These are phyloP conservation scores for Candida smagusa DNA, from an alignment of 1,139 yeast genomes.

Conservation along the genomic window DNA sequence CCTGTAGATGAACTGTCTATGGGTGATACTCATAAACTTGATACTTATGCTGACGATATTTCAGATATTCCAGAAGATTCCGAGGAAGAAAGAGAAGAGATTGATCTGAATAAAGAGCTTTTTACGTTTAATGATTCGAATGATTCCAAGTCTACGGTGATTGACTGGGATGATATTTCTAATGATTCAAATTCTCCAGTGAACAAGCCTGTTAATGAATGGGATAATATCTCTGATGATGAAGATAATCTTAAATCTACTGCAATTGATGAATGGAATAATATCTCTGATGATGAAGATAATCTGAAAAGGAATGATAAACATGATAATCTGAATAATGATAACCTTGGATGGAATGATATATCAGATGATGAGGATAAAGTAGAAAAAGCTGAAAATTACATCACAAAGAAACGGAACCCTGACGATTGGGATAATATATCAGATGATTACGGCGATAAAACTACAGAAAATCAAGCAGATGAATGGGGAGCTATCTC, in stretches of 20 bases:
- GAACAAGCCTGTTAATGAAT: not conserved
- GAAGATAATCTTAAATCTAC: not conserved
- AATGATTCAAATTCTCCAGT: not conserved
- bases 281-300: slow-evolving; percentile 1
- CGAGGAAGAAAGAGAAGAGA: too few relatives aligned
- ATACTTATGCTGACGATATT: too few relatives aligned
- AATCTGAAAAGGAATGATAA: too few relatives aligned
- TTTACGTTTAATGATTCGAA: too few relatives aligned
- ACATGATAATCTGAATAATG: too few relatives aligned
- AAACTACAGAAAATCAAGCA: not conserved
- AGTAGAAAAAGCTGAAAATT: not conserved
- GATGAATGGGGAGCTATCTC: slow-evolving; percentile 3
- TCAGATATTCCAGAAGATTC: too few relatives aligned
- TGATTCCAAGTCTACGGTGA: too few relatives aligned
- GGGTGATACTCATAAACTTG: too few relatives aligned
- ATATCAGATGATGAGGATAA: not conserved
- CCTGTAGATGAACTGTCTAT: too few relatives aligned
- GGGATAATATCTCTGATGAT: slow-evolving; percentile 5
- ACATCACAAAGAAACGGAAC: not conserved
- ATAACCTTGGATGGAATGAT: not conserved
- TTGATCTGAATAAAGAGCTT: too few relatives aligned
- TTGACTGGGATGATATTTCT: too few relatives aligned
- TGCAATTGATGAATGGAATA: not conserved
- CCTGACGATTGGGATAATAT: slow-evolving; percentile 1
- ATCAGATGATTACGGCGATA: slow-evolving; percentile 1